phyloP scores from a whole-genome alignment of 768 basidiomycete species.

The Hortiboletus campestris region DNA sequence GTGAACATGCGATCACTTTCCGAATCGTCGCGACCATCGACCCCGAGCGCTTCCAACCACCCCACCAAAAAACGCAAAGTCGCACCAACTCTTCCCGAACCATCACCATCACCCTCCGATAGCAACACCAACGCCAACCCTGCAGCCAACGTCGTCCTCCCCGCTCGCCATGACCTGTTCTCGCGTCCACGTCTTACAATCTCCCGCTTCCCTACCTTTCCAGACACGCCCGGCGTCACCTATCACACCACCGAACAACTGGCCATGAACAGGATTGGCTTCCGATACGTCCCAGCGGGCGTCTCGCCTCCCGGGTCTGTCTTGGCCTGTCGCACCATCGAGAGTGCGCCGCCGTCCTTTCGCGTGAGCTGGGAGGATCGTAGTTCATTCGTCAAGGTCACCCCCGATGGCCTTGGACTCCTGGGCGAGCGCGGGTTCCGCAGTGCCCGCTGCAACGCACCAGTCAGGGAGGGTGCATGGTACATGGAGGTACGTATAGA shows the following conservation, averaged over 20 bases:
- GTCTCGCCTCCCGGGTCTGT: slow-evolving; percentile 57
- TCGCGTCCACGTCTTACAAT: slow-evolving; percentile 69
- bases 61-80: slow-evolving; percentile 52
- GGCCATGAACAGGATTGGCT: slow-evolving; percentile 73
- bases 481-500: slow-evolving; percentile 89
- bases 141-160: slow-evolving; percentile 51
- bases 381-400: slow-evolving; percentile 73
- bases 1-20: slow-evolving; percentile 18
- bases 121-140: slow-evolving; percentile 34
- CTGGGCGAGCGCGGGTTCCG: slow-evolving; percentile 87
- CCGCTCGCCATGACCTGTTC: slow-evolving; percentile 66
- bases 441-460: slow-evolving; percentile 86
- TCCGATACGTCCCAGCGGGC: slow-evolving; percentile 78
- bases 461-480: slow-evolving; percentile 87
- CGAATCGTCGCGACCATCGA: slow-evolving; percentile 35
- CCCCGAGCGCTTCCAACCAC: slow-evolving; percentile 24
- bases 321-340: slow-evolving; percentile 74
- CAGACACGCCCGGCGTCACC: slow-evolving; percentile 50
- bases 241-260: slow-evolving; percentile 70
- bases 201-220: slow-evolving; percentile 71
- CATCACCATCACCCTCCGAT: slow-evolving; percentile 64
- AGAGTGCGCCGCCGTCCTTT: slow-evolving; percentile 65
- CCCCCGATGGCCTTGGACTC: slow-evolving; percentile 73
- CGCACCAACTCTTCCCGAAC: slow-evolving; percentile 33
- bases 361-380: slow-evolving; percentile 92